Conservation (phyloP, 345 rosid genomes). For the Erysimum cheiranthoides region DNA sequence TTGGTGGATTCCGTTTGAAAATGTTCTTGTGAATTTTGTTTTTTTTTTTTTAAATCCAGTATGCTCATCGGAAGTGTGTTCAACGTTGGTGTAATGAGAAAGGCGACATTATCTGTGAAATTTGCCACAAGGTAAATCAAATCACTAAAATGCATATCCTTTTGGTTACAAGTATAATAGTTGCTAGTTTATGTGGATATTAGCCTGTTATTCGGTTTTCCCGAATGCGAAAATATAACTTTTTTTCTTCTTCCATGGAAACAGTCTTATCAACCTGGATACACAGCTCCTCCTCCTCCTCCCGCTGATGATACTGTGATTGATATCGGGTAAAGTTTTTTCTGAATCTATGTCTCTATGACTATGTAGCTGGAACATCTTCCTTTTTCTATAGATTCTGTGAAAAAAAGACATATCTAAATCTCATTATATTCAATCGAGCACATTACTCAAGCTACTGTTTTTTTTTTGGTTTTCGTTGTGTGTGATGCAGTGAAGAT, state of each 20-base stretch:
- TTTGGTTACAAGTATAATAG: neutral
- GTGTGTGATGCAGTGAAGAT: constrained; percentile 60
- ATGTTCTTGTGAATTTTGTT: neutral
- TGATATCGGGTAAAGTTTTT: constrained; percentile 68
- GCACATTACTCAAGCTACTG: neutral
- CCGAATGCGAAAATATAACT: neutral
- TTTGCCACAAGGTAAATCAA: constrained; percentile 82
- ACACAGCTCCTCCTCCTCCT: constrained; percentile 74
- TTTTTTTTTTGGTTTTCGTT: neutral
- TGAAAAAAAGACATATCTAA: neutral
- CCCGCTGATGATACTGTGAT: constrained; percentile 70
- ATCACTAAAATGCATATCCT: neutral
- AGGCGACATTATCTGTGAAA: constrained; percentile 91
- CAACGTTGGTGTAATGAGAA: constrained; percentile 99
- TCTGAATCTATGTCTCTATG: neutral
- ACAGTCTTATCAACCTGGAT: constrained; percentile 86
- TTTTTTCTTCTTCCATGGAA: constrained; percentile 14
- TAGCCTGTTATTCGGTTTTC: too few species aligned
- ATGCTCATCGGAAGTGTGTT: constrained; percentile 98
- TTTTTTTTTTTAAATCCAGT: constrained; percentile 48
- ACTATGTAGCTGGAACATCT: neutral
- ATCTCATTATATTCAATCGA: neutral
- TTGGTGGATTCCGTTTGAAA: neutral
- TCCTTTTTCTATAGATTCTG: neutral
- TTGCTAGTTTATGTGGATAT: too few species aligned